Conservation (phyloP, 805 yeast genomes). For the Lachancea sp. region DNA sequence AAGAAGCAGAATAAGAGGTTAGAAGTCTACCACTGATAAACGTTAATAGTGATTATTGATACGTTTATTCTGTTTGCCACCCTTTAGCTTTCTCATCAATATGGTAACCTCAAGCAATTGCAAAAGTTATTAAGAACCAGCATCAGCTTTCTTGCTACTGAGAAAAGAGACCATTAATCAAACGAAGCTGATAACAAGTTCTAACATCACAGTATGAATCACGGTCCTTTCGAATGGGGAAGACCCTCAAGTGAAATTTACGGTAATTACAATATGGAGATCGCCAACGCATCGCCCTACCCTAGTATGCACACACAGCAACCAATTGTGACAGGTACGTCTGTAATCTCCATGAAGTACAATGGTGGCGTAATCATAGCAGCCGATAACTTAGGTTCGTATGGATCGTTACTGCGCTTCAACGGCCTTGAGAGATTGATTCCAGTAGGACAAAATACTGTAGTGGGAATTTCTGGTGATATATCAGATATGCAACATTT, state of each 20-base stretch:
- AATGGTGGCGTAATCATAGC: constrained; percentile 88
- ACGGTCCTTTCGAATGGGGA: constrained; percentile 94
- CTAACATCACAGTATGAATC: constrained; percentile 55
- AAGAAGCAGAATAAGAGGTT: neutral
- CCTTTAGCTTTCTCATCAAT: constrained; percentile 4
- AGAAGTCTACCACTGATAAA: too few relatives aligned
- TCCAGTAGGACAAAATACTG: constrained; percentile 76
- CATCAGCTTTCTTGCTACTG: neutral
- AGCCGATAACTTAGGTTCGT: constrained; percentile 89
- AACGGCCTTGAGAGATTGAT: constrained; percentile 78
- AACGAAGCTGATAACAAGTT: neutral
- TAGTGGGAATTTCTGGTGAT: constrained; percentile 93
- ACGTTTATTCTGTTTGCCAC: constrained; percentile 7
- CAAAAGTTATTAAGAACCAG: too few relatives aligned
- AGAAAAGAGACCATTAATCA: too few relatives aligned
- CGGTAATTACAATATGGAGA: constrained; percentile 70
- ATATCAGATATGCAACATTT: constrained; percentile 87
- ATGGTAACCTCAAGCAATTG: too few relatives aligned
- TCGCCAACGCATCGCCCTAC: constrained; percentile 58
- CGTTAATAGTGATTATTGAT: too few relatives aligned
- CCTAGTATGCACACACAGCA: constrained; percentile 86
- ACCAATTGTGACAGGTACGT: constrained; percentile 95
- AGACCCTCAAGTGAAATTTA: constrained; percentile 80
- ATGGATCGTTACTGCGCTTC: constrained; percentile 88
- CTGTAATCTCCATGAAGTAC: constrained; percentile 87